Conservation (phyloP, 2,329 filamentous ascomycete species). For the Nigrospora sphaerica region DNA sequence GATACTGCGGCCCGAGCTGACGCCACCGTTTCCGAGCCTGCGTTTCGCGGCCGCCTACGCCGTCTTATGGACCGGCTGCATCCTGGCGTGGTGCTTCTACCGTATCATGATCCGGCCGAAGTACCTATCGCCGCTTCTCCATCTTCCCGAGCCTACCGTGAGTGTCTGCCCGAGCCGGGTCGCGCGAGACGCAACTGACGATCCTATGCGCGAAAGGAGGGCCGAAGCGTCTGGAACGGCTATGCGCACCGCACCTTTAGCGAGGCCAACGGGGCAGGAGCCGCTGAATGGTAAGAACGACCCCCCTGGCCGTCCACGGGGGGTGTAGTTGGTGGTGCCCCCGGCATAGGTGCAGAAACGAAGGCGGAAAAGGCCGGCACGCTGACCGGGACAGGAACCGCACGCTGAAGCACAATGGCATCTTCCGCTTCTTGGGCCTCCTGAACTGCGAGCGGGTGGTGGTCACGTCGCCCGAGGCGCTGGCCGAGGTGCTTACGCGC, state of each 20-base stretch:
- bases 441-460: constrained; percentile 7
- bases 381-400: not conserved
- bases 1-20: not conserved
- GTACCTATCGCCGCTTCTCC: constrained; percentile 4
- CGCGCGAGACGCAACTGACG: not conserved
- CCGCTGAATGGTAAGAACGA: constrained; percentile 1
- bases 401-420: constrained; percentile 6
- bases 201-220: not conserved
- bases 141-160: constrained; percentile 6
- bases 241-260: constrained; percentile 2
- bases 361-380: not conserved
- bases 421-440: constrained; percentile 9
- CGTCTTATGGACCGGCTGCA: not conserved
- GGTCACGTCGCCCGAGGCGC: constrained; percentile 7
- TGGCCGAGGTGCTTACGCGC: constrained; percentile 6
- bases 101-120: constrained; percentile 4
- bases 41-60: not conserved
- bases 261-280: constrained; percentile 2
- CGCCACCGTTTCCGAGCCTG: not conserved
- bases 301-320: not conserved
- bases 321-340: not conserved
- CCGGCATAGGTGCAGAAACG: not conserved
- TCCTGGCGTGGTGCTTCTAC: not conserved
- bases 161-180: not conserved
- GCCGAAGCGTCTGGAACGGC: constrained; percentile 6